These are phyloP conservation scores for Pholiota conissans DNA, from an alignment of 768 basidiomycete species.

Conservation along the genomic window DNA sequence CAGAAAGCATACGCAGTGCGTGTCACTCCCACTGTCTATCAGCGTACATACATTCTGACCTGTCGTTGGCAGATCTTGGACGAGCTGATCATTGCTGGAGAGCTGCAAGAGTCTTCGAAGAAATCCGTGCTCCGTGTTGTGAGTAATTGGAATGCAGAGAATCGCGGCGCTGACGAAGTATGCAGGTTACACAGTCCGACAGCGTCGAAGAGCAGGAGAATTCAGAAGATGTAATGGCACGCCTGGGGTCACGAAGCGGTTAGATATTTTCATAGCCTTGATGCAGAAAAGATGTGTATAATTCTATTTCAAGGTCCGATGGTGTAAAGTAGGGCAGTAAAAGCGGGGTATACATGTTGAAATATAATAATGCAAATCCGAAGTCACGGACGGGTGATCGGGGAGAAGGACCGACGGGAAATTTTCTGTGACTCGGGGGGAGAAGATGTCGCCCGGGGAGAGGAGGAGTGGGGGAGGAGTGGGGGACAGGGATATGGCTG, in stretches of 20 bases:
- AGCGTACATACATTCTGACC: conserved; percentile 2
- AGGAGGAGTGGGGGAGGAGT: too few relatives aligned
- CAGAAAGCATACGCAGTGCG: conserved; percentile 95
- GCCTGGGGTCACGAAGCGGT: conserved; percentile 73
- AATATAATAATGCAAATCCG: neutral
- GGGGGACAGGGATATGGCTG: neutral
- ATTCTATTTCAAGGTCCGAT: conserved; percentile 41
- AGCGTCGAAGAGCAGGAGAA: conserved; percentile 84
- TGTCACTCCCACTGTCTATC: conserved; percentile 10
- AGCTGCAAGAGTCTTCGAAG: conserved; percentile 97
- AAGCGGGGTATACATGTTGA: neutral
- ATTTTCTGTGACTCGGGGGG: neutral
- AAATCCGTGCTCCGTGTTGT: conserved; percentile 71
- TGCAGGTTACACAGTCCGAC: conserved; percentile 85
- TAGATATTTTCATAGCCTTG: conserved; percentile 36
- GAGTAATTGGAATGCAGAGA: conserved; percentile 16
- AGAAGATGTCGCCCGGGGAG: neutral
- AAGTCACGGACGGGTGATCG: conserved; percentile 2
- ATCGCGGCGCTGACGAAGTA: neutral
- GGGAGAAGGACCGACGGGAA: neutral
- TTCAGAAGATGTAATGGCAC: conserved; percentile 76
- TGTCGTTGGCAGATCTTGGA: conserved; percentile 68
- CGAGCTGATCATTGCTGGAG: conserved; percentile 95
- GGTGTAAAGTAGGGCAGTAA: too few relatives aligned
- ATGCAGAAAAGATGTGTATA: conserved; percentile 16